phyloP scores from a whole-genome alignment of 495 filamentous ascomycete species.

The Tetracladium marchalianum region DNA sequence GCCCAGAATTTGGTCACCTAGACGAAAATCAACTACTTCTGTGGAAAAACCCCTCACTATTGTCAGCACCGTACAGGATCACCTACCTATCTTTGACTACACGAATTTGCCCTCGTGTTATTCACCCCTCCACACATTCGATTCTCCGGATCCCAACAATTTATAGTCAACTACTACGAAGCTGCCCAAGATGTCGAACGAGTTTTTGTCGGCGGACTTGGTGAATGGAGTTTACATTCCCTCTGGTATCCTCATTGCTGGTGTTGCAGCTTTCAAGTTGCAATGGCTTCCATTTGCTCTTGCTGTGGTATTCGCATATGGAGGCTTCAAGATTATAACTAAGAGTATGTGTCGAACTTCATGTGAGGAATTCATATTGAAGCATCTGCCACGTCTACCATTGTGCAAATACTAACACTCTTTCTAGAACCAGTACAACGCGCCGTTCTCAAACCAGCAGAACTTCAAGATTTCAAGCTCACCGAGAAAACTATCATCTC shows the following conservation, averaged over 20 bases:
- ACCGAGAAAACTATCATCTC: conserved; percentile 87
- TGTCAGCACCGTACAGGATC: too few relatives aligned
- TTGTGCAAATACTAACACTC: not conserved
- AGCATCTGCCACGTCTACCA: not conserved
- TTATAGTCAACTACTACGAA: too few relatives aligned
- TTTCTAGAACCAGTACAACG: not conserved
- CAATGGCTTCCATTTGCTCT: conserved; percentile 71
- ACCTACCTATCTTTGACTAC: too few relatives aligned
- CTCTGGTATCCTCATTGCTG: conserved; percentile 67
- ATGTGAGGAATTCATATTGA: not conserved
- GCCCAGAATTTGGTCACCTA: too few relatives aligned
- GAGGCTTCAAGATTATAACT: conserved; percentile 52
- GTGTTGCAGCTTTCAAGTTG: conserved; percentile 63
- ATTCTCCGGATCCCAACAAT: too few relatives aligned
- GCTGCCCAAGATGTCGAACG: too few relatives aligned
- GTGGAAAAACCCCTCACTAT: too few relatives aligned
- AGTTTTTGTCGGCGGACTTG: conserved; percentile 26
- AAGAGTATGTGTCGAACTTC: conserved; percentile 37
- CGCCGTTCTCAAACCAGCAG: conserved; percentile 67
- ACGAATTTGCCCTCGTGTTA: too few relatives aligned
- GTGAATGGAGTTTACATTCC: conserved; percentile 78
- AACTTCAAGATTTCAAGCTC: conserved; percentile 82
- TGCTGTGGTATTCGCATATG: conserved; percentile 47
- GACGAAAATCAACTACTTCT: too few relatives aligned
- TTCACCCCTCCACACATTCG: too few relatives aligned